Percentiles rank a stretch among this genome's conserved stretches.
phyloP scores from a whole-genome alignment of 2,329 filamentous ascomycete genomes.

The Trichoderma hamatum region DNA sequence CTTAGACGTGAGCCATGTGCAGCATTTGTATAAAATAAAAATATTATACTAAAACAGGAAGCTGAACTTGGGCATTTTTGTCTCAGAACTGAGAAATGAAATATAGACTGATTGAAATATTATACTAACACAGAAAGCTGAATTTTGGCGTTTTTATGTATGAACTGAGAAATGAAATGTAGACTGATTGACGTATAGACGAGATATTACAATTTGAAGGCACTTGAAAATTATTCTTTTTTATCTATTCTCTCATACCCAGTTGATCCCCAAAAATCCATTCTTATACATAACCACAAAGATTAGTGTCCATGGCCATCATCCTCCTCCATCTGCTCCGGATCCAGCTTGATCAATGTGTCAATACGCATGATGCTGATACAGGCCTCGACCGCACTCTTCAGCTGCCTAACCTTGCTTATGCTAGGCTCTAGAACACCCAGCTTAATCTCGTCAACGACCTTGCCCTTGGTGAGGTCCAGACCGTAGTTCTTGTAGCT shows the following conservation, averaged over 20 bases:
- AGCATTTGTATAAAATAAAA: conserved; percentile 45
- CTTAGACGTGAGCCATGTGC: conserved; percentile 42
- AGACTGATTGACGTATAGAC: not conserved
- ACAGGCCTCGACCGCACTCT: conserved; percentile 97
- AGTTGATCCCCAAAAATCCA: not conserved
- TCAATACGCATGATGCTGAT: conserved; percentile 99
- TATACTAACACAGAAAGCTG: conserved; percentile 30
- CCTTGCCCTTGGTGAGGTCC: conserved; percentile 84
- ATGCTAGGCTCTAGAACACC: conserved; percentile 96
- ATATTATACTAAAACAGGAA: conserved; percentile 35
- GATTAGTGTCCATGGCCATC: conserved; percentile 82
- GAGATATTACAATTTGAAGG: conserved; percentile 12
- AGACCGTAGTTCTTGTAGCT: conserved; percentile 98
- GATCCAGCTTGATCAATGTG: conserved; percentile 97
- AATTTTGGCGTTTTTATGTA: too few relatives aligned
- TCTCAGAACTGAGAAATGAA: not conserved
- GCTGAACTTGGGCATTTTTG: too few relatives aligned
- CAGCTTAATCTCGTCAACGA: conserved; percentile 90
- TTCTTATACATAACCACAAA: conserved; percentile 27
- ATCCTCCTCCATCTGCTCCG: conserved; percentile 74
- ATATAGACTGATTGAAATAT: conserved; percentile 31
- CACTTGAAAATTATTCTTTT: conserved; percentile 31
- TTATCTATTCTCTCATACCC: conserved; percentile 8
- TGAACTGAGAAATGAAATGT: not conserved
- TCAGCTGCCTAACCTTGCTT: conserved; percentile 97